Evolutionary conservation across 495 filamentous ascomycete genomes (phyloP), one percentile per base, ranked within the genome.

Genomic region (Hypoxylon cercidicola): DNA sequence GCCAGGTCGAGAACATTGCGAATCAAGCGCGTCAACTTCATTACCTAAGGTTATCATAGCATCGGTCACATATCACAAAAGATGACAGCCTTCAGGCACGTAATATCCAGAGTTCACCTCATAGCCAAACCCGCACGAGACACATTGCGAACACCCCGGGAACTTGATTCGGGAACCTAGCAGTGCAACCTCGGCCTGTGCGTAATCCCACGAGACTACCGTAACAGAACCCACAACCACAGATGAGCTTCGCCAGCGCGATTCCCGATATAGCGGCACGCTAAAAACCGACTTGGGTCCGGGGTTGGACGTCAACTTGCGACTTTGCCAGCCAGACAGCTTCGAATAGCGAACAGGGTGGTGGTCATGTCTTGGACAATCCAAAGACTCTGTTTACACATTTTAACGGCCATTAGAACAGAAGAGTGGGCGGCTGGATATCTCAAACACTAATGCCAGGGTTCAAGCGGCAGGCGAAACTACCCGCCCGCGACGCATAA

Each of bases 91-190:
- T 9, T 48, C 6, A 45, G 30, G 16, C 34, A 23, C 40, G 7
- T 41, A 20, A 44, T 51, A 51, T 51, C 55, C 23, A 18, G 37
- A 40, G 59, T 47, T 28, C 34, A 57, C 54, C 32, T 56, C 50
- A 55, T 58, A 37, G 43, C 57, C 55, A 50, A 58, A 53, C 46
- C 45, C 49, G 53, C 45, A 60, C 55, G 64, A 67, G 64, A 59
- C 56, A 65, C 48, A 53, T 47, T 53, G 51, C 25, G 56, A 65
- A 53, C 64, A 55, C 54, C 59, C 64, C 40, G 9, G 40, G 48
- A 52, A 52, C 57, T 19, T 21, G 52, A 35, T 32, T 46, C 18
- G 30, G 41, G 39, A 53, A 1, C 48, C 13, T 45, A 44, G 46
- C 37, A 20, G 19, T 52, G 19, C 16, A 18, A 51, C 48, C 4